Percentiles rank a stretch among this genome's conserved stretches.
phyloP scores from a whole-genome alignment of 148 eudicot genomes.

The Amaranthus palmeri region DNA sequence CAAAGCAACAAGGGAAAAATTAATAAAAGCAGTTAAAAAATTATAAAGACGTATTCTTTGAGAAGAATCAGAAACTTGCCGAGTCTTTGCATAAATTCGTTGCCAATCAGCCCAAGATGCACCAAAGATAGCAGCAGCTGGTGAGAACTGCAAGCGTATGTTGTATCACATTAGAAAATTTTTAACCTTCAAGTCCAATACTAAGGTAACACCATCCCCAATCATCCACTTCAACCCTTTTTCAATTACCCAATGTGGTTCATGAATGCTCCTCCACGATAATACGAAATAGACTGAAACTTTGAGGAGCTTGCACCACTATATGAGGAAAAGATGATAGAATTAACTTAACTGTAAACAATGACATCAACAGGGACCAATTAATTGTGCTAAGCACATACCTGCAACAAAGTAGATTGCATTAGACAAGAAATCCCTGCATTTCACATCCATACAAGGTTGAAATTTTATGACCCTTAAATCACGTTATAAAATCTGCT shows the following conservation, averaged over 20 bases:
- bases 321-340: slow-evolving; percentile 14
- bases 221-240: neutral
- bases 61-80: slow-evolving; percentile 37
- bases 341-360: slow-evolving; percentile 60
- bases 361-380: slow-evolving; percentile 94
- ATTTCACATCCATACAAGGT: neutral
- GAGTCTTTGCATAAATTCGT: slow-evolving; percentile 65
- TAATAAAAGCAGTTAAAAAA: neutral
- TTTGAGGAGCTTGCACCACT: neutral
- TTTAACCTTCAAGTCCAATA: neutral
- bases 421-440: no score
- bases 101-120: slow-evolving; percentile 86
- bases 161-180: slow-evolving; percentile 5
- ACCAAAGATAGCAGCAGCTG: slow-evolving; percentile 88
- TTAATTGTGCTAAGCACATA: slow-evolving; percentile 47
- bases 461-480: neutral
- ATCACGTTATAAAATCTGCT: neutral
- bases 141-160: slow-evolving; percentile 51
- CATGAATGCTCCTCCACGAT: neutral
- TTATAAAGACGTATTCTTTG: neutral
- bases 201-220: neutral
- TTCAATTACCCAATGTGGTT: no score
- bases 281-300: neutral
- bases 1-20: neutral
- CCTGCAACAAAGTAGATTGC: slow-evolving; percentile 37